Conservation (phyloP, 345 rosid species). For the Psidium friedrichsthalianum region DNA sequence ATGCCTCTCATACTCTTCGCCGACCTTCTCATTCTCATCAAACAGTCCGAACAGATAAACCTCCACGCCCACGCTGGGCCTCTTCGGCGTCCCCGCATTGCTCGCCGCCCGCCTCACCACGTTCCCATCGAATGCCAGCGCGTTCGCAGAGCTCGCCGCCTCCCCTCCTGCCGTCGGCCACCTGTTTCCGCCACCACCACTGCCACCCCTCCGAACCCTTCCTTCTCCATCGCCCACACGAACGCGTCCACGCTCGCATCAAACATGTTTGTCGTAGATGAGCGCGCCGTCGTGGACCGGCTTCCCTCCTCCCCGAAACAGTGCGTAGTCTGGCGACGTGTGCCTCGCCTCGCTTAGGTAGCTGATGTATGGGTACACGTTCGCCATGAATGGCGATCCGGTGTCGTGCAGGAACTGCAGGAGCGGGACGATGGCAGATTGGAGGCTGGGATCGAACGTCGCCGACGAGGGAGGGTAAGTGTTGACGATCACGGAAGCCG, state of each 20-base stretch:
- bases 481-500: conserved; percentile 17
- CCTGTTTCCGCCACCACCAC: conserved; percentile 22
- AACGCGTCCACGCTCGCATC: conserved; percentile 23
- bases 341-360: background rate
- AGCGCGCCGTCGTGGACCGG: conserved; percentile 1
- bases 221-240: conserved; percentile 10
- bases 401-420: conserved; percentile 11
- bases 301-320: conserved; percentile 4
- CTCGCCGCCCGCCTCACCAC: conserved; percentile 6
- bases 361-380: conserved; percentile 17
- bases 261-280: conserved; percentile 7
- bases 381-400: conserved; percentile 20
- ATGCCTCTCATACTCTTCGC: conserved; percentile 16
- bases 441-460: conserved; percentile 14
- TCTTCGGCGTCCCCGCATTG: conserved; percentile 17
- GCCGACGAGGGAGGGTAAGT: conserved; percentile 30
- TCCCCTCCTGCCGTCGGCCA: conserved; percentile 24
- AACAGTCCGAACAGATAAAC: conserved; percentile 17
- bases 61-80: conserved; percentile 12
- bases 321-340: conserved; percentile 5
- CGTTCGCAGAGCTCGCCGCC: conserved; percentile 7
- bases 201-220: conserved; percentile 9
- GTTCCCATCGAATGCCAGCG: conserved; percentile 14
- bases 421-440: conserved; percentile 4
- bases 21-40: conserved; percentile 17